Conservation (phyloP, 768 basidiomycete genomes). For the Kwoniella sp. region DNA sequence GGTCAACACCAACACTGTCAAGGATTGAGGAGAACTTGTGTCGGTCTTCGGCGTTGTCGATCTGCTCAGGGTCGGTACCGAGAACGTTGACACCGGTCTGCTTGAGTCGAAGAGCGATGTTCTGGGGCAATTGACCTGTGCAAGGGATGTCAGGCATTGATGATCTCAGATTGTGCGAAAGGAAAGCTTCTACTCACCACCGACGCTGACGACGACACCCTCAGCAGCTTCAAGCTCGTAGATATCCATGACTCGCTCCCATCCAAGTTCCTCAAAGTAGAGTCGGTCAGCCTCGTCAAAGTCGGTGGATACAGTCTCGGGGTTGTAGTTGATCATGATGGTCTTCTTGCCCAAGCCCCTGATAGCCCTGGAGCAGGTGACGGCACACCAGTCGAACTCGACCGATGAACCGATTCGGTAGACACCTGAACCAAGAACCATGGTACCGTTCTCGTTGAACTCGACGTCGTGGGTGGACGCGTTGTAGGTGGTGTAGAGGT, state of each 20-base stretch:
- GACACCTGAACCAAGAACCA: constrained; percentile 97
- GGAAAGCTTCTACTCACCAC: constrained; percentile 67
- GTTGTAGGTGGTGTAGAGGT: constrained; percentile 99
- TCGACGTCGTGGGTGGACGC: constrained; percentile 92
- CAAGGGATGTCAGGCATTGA: background rate
- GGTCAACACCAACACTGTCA: constrained; percentile 91
- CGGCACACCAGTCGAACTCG: constrained; percentile 99
- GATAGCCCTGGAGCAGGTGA: constrained; percentile 91
- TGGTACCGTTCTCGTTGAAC: constrained; percentile 96
- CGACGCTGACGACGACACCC: constrained; percentile 94
- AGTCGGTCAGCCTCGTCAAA: constrained; percentile 99
- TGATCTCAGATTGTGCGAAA: background rate
- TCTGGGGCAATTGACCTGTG: constrained; percentile 92
- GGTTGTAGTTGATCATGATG: constrained; percentile 99
- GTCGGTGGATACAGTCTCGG: constrained; percentile 98
- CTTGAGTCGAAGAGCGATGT: constrained; percentile 95
- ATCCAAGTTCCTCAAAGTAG: constrained; percentile 98
- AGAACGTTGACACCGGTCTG: constrained; percentile 86
- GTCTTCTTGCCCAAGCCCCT: constrained; percentile 90
- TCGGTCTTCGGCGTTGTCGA: constrained; percentile 96
- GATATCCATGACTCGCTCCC: constrained; percentile 98
- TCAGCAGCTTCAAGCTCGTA: constrained; percentile 92
- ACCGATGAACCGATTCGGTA: constrained; percentile 98
- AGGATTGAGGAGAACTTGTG: constrained; percentile 98
- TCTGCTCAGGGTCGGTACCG: constrained; percentile 91